phyloP scores from a whole-genome alignment of 352 stramenopile species.

The Phytopythium cucurbitacearum region DNA sequence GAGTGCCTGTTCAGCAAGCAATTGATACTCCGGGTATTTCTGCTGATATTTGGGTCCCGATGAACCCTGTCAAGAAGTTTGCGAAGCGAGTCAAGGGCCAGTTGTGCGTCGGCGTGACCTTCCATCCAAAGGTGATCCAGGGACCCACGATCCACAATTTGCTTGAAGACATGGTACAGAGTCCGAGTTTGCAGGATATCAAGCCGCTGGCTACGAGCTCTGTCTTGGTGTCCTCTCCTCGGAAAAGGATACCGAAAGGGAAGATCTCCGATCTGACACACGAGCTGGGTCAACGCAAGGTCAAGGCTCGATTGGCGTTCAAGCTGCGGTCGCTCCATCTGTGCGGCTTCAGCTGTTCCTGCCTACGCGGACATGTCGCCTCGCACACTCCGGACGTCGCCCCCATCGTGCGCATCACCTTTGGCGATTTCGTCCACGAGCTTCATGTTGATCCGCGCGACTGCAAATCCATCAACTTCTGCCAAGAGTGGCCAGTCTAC shows the following conservation, averaged over 20 bases:
- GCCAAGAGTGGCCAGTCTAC: conserved; percentile 25
- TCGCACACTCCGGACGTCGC: conserved; percentile 19
- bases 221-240: neutral
- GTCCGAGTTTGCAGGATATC: neutral
- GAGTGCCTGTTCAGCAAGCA: neutral
- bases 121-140: conserved; percentile 12
- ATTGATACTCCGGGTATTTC: neutral
- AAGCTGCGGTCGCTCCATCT: conserved; percentile 22
- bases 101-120: conserved; percentile 6
- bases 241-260: neutral
- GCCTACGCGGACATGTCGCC: conserved; percentile 17
- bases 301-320: conserved; percentile 9
- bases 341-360: conserved; percentile 23
- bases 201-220: neutral
- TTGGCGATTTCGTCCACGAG: conserved; percentile 23
- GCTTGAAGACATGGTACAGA: conserved; percentile 5
- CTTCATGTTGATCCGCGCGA: conserved; percentile 9
- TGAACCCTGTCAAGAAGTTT: conserved; percentile 2
- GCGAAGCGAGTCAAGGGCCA: neutral
- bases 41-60: neutral
- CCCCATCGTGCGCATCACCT: conserved; percentile 18
- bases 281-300: conserved; percentile 2
- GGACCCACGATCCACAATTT: conserved; percentile 9
- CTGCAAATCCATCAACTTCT: conserved; percentile 13
- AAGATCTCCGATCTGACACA: conserved; percentile 2